A percentile compares a stretch with the other conserved stretches of the same genome.
phyloP scores from a whole-genome alignment of 2,329 filamentous ascomycete genomes.

The Tolypocladium inflatum region DNA sequence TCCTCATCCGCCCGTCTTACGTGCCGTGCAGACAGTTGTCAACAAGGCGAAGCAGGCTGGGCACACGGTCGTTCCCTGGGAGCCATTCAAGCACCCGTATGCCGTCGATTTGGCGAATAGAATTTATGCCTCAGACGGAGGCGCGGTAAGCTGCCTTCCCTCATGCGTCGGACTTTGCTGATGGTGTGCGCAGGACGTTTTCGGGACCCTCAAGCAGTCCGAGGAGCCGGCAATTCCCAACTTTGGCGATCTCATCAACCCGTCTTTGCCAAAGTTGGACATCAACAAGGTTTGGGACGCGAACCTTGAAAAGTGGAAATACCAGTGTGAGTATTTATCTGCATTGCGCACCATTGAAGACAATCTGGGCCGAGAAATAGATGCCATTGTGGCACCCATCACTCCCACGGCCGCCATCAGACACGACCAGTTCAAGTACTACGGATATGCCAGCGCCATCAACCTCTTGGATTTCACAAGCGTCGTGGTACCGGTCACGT shows the following conservation, averaged over 20 bases:
- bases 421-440: conserved; percentile 26
- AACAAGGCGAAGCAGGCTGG: conserved; percentile 15
- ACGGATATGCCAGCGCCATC: conserved; percentile 24
- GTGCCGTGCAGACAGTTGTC: conserved; percentile 16
- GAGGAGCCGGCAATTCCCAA: conserved; percentile 28
- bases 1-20: neutral
- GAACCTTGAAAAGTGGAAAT: conserved; percentile 23
- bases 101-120: conserved; percentile 14
- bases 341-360: conserved; percentile 9
- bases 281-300: conserved; percentile 14
- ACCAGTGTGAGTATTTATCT: conserved; percentile 21
- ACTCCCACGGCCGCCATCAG: conserved; percentile 30
- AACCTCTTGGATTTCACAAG: conserved; percentile 30
- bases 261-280: conserved; percentile 10
- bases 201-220: conserved; percentile 14
- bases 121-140: conserved; percentile 18
- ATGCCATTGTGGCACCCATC: conserved; percentile 29
- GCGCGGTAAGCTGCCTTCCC: conserved; percentile 10
- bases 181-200: conserved; percentile 14
- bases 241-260: conserved; percentile 11
- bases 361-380: conserved; percentile 14
- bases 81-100: conserved; percentile 17
- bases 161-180: neutral
- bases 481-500: conserved; percentile 33
- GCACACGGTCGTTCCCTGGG: conserved; percentile 19